Base-by-base conservation (phyloP, 208 protist species). In the Crithidia brevicula region DNA sequence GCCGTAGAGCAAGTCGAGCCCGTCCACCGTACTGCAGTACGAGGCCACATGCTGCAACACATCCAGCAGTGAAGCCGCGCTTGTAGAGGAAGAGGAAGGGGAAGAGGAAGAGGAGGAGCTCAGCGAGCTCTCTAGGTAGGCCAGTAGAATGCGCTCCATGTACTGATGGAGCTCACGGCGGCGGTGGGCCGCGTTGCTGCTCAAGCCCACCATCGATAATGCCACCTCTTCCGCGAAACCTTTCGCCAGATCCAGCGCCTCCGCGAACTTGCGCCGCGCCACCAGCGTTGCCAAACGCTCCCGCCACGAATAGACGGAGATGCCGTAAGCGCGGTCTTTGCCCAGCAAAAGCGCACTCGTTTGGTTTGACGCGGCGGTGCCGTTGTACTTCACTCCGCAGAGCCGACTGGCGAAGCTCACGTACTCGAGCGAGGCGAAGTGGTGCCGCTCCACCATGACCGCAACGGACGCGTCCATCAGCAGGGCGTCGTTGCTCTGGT, bases 271-370 rank as follows among this genome's bases (percentile, higher is more conserved):
- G 28, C 71, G 54, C 4, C 70, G 63, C 27, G 68, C 57, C 27
- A 93, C 49, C 25, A 95, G 51, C 22, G 65, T 72, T 42, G 90
- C 77, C 5, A 95, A 65, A 2, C 90, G 72, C 16, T 65, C 80
- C n/a, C 72, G 34, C 90, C 90, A 95, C n/a, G 90, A 74, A 15
- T 88, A 65, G 30, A 95, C 33, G 4, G 75, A 77, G 58, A 77
- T 79, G 33, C 71, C 81, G 57, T 87, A 86, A 56, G 54, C 51
- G 27, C 23, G 52, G 13, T 65, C 33, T 22, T 63, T 80, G 30
- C 82, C 80, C 4, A 94, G 58, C 28, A 86, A 23, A 23, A 90
- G 28, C 1, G 64, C 82, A 10, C 67, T 33, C 11, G 58, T 47
- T 6, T 77, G 66, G 65, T 75, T 83, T 27, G 59, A 67, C 18